Evolutionary conservation across 2,329 filamentous ascomycete genomes (phyloP).

Genomic region (Ramichloridium luteum): DNA sequence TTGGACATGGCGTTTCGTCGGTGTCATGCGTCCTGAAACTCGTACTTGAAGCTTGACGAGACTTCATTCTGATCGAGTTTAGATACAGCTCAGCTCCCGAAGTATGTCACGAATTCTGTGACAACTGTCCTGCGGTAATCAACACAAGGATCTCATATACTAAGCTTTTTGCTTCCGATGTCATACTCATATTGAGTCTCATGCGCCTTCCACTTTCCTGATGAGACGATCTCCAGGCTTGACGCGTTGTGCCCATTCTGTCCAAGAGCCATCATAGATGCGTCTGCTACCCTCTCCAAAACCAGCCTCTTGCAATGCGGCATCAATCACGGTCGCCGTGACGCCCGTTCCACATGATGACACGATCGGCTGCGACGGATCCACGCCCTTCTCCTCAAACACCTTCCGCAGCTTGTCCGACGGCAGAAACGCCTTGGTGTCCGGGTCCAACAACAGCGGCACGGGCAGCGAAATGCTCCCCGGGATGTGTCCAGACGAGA

Average conservation of each 20-base stretch:
- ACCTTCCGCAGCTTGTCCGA: constrained; percentile 59
- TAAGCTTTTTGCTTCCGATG: constrained; percentile 3
- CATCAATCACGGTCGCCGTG: constrained; percentile 81
- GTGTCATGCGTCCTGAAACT: too few relatives aligned
- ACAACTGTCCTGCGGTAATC: too few relatives aligned
- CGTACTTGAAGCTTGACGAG: too few relatives aligned
- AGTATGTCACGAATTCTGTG: too few relatives aligned
- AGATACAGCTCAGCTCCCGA: too few relatives aligned
- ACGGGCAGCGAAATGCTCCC: constrained; percentile 76
- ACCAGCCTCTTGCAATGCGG: constrained; percentile 67
- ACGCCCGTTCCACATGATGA: constrained; percentile 88
- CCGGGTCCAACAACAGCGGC: constrained; percentile 63
- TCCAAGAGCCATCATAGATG: constrained; percentile 97
- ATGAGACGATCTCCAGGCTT: constrained; percentile 24
- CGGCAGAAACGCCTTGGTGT: constrained; percentile 68
- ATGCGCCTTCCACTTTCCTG: constrained; percentile 19
- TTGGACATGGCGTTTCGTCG: too few relatives aligned
- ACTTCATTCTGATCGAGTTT: too few relatives aligned
- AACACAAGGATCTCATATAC: neutral
- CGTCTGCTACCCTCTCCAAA: constrained; percentile 53
- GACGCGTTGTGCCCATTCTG: constrained; percentile 35
- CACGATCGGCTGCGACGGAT: constrained; percentile 69
- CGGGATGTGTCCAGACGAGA: constrained; percentile 86
- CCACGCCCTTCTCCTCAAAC: constrained; percentile 68
- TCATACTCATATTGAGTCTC: too few relatives aligned